Base-by-base conservation (phyloP, 495 filamentous ascomycete species). In the Hypomontagnella submonticulosa region DNA sequence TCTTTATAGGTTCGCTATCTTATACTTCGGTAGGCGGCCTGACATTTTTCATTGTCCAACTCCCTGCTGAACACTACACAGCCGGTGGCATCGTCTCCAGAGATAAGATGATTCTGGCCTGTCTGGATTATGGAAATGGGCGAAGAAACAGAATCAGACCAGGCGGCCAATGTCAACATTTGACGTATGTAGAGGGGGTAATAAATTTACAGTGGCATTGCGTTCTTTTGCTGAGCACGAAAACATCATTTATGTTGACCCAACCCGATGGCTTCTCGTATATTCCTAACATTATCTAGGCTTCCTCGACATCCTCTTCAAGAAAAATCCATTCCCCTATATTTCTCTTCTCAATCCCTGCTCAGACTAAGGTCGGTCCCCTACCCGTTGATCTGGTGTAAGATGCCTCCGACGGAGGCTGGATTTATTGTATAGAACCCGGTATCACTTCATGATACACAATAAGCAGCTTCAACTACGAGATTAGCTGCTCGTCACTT, bases 31-130 rank as follows among this genome's bases (percentile, higher is more conserved):
- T 69, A 69, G 66, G 55, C 60, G 46, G 55, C 60, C 66, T 63
- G 44, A 54, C 44, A 27, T 33, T 55, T 48, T 46, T 48, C 20
- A 12, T 27, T 48, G 49, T 63, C 12, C 40, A 50, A 54, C 20
- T 36, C 43, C 13, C 19, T 55, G 66, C 60, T 69, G 66, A 69
- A 69, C 66, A 69, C 34, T 56, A 55, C 51, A 46, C 40, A 69
- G 66, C 50, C 13, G 47, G 49, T 63, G 48, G 42, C 37, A 57
- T 48, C 47, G 30, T 56, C 19, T 57, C 10, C 19, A 33, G 44
- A 15, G 38, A 57, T 56, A 38, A 19, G 11, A 38, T 57, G 20
- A 11, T 10, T 20, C 63, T 56, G 52, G 30, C 33, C 23, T 46
- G 16, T 38, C 23, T 46, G 16, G 32, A 51, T 32, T 37, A 40